phyloP scores from a whole-genome alignment of 2,329 filamentous ascomycete species.

The Lasiodiplodia sp. region DNA sequence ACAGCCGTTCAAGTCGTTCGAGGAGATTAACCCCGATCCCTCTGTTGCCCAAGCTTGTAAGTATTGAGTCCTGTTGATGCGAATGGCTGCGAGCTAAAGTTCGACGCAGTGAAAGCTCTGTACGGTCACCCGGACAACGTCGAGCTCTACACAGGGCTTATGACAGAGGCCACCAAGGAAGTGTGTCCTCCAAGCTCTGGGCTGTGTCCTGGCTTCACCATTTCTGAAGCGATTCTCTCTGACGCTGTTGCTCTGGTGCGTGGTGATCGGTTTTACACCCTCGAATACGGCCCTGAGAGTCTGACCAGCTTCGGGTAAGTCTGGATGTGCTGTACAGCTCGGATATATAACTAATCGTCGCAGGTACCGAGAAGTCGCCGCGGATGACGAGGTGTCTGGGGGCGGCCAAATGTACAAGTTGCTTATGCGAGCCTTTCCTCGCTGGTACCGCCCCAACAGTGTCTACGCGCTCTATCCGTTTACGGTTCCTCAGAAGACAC shows the following conservation, averaged over 20 bases:
- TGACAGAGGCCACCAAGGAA: conserved; percentile 64
- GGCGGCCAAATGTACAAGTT: conserved; percentile 34
- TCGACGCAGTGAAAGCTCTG: conserved; percentile 51
- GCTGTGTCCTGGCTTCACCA: conserved; percentile 65
- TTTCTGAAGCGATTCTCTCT: conserved; percentile 53
- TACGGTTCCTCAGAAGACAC: conserved; percentile 34
- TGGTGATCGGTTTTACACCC: conserved; percentile 35
- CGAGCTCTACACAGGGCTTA: conserved; percentile 65
- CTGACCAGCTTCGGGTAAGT: conserved; percentile 37
- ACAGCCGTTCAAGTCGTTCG: conserved; percentile 74
- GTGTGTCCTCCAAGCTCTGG: conserved; percentile 56
- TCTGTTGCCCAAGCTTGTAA: conserved; percentile 48
- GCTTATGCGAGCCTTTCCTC: conserved; percentile 35
- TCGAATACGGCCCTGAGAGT: conserved; percentile 42
- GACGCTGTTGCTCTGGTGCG: conserved; percentile 52
- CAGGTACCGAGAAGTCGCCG: neutral
- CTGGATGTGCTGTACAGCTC: too few relatives aligned
- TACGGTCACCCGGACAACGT: conserved; percentile 60
- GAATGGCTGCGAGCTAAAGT: neutral
- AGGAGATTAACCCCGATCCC: conserved; percentile 73
- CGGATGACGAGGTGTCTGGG: conserved; percentile 29
- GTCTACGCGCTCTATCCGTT: conserved; percentile 42
- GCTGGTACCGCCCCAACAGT: conserved; percentile 36
- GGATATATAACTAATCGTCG: neutral
- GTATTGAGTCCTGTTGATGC: neutral